Base-by-base conservation (phyloP, 2,329 filamentous ascomycete species). In the Cryphonectria japonica region DNA sequence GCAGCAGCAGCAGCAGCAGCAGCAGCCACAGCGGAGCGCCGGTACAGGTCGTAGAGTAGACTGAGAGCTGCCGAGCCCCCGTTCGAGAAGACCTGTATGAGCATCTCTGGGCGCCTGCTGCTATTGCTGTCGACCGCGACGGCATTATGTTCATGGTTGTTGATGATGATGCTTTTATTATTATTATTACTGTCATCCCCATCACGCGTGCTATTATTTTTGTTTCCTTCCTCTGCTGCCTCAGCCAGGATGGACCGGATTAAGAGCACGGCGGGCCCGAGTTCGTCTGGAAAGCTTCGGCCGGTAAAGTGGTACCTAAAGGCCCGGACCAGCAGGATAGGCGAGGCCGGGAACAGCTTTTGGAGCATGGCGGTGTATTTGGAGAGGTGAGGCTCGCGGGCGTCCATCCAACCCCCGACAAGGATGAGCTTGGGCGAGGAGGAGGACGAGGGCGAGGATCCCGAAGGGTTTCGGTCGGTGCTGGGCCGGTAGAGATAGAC, bases 81-180 rank as follows among this genome's bases (percentile, higher is more conserved):
- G 73, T 88, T 87, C 54, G 86, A 88, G 75, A 88, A 87, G 46
- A 82, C 71, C 73, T 88, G 86, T 16, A 85, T 75, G 3, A 87
- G 79, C 22, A 87, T 77, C 43, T 78, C 77, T 14, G 80, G 80
- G 57, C 68, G 14, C 14, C n/a, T 14, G 26, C 74, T 29, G 29
- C n/a, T 50, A 7, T 22, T 50, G 19, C 19, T 9, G 22, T 22
- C 26, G 26, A 26, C 26, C 26, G 26, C 26, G 26, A 26, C 26
- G 26, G 26, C 26, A 26, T 26, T 26, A 26, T 26, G 26, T 26
- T 26, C 26, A 26, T 26, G 26, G 26, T 37, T 39, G 11, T 39
- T 13, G 43, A 50, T 16, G 7, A 22, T 32, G 29, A 50, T 39
- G 1, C 11, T 39, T 11, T 13, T 39, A 39, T 39, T 11, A 39